These are phyloP conservation scores for Penicillium longicatenatum DNA, from an alignment of 495 filamentous ascomycete species.

Conservation along the genomic window DNA sequence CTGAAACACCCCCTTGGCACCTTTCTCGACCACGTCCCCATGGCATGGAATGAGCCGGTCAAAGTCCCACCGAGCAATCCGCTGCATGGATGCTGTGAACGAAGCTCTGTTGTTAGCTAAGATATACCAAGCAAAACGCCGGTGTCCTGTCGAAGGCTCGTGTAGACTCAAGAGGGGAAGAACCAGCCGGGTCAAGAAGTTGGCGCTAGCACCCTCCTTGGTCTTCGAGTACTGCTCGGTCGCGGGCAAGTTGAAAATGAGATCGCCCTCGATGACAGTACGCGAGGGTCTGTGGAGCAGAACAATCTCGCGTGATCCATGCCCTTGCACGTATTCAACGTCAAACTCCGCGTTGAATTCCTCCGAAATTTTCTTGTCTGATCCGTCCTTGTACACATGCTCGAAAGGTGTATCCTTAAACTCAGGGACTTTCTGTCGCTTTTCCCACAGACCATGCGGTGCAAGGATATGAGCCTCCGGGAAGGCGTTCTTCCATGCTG, in stretches of 20 bases:
- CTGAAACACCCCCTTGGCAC: slow-evolving; percentile 74
- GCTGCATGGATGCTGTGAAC: slow-evolving; percentile 66
- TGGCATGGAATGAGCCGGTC: slow-evolving; percentile 89
- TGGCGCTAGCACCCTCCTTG: slow-evolving; percentile 51
- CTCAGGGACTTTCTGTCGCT: slow-evolving; percentile 66
- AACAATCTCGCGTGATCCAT: slow-evolving; percentile 83
- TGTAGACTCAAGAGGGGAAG: slow-evolving; percentile 58
- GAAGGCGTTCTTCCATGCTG: slow-evolving; percentile 77
- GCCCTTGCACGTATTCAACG: slow-evolving; percentile 76
- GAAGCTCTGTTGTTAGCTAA: slow-evolving; percentile 64
- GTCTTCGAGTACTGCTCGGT: slow-evolving; percentile 80
- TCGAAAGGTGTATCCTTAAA: slow-evolving; percentile 70
- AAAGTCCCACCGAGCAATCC: slow-evolving; percentile 82
- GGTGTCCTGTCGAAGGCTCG: slow-evolving; percentile 66
- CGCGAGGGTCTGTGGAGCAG: slow-evolving; percentile 79
- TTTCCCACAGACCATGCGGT: slow-evolving; percentile 83
- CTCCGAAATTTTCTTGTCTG: slow-evolving; percentile 56
- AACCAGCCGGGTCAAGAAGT: slow-evolving; percentile 66
- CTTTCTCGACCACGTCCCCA: slow-evolving; percentile 82
- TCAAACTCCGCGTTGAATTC: slow-evolving; percentile 90
- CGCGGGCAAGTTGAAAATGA: slow-evolving; percentile 90
- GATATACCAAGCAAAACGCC: slow-evolving; percentile 81
- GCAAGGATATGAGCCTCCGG: slow-evolving; percentile 79
- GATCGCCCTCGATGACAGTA: slow-evolving; percentile 87
- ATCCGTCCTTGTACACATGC: slow-evolving; percentile 60